Evolutionary conservation across 169 alveolate species (phyloP).

Genomic region (Eimeria sp.): DNA sequence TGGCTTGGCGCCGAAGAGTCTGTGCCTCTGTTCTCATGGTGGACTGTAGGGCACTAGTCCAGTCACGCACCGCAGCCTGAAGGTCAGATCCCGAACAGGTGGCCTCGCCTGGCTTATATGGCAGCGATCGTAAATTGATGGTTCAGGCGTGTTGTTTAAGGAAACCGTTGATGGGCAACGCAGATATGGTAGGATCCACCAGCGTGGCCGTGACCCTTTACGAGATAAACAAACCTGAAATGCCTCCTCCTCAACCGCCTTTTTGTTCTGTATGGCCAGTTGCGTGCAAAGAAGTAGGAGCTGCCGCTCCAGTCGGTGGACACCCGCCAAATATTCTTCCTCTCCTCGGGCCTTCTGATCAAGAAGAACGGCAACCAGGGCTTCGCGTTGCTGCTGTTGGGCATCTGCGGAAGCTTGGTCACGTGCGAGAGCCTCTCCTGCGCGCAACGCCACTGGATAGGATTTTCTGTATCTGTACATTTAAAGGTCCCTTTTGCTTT

Average conservation of each 20-base stretch:
- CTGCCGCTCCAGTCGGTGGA: slow-evolving; percentile 66
- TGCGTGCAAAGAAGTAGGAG: slow-evolving; percentile 56
- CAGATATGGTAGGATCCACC: background rate
- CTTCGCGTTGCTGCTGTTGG: slow-evolving; percentile 48
- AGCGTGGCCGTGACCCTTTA: background rate
- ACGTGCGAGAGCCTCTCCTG: slow-evolving; percentile 33
- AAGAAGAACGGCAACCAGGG: slow-evolving; percentile 40
- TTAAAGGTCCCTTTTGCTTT: background rate
- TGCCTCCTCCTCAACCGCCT: slow-evolving; percentile 25
- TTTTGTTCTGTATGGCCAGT: slow-evolving; percentile 45
- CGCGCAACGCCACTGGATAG: background rate
- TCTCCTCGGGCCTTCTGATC: slow-evolving; percentile 58
- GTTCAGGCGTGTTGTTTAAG: background rate
- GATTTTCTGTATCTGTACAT: background rate
- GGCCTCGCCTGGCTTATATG: background rate
- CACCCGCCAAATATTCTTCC: slow-evolving; percentile 44
- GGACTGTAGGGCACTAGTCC: slow-evolving; percentile 61
- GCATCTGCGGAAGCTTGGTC: slow-evolving; percentile 28
- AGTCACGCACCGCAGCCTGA: slow-evolving; percentile 58
- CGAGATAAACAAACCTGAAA: slow-evolving; percentile 20
- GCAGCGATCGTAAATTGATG: background rate
- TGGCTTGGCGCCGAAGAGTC: slow-evolving; percentile 57
- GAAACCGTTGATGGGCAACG: background rate
- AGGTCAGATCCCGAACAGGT: background rate
- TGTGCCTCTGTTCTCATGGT: slow-evolving; percentile 43